Conservation (phyloP, 768 basidiomycete species). For the Kwoniella dejecticola region DNA sequence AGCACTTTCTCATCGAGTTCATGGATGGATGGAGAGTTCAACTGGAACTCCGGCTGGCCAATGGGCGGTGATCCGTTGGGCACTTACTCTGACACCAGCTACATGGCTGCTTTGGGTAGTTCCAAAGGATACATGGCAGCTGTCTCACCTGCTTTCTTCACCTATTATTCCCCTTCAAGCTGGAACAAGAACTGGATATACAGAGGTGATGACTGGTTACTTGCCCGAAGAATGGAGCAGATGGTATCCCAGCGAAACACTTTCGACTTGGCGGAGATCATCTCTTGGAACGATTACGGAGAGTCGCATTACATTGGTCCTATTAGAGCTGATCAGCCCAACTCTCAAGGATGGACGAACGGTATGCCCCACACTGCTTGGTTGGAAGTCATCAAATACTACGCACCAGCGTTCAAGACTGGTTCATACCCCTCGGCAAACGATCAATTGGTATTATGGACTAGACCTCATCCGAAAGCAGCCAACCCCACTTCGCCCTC, state of each 20-base stretch:
- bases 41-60: conserved; percentile 81
- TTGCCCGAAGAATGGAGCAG: conserved; percentile 54
- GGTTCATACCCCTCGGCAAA: conserved; percentile 45
- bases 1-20: conserved; percentile 54
- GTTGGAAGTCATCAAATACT: conserved; percentile 39
- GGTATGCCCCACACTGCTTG: conserved; percentile 50
- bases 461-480: conserved; percentile 50
- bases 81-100: conserved; percentile 52
- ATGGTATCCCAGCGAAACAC: conserved; percentile 51
- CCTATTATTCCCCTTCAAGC: conserved; percentile 50
- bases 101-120: conserved; percentile 41
- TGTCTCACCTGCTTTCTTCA: conserved; percentile 55
- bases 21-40: conserved; percentile 54
- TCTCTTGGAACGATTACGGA: conserved; percentile 57
- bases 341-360: conserved; percentile 50
- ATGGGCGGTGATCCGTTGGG: conserved; percentile 56
- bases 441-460: conserved; percentile 50
- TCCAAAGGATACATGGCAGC: conserved; percentile 54
- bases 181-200: conserved; percentile 57
- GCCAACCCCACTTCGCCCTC: conserved; percentile 43
- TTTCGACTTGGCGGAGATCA: conserved; percentile 55
- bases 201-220: conserved; percentile 54
- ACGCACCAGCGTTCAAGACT: conserved; percentile 54
- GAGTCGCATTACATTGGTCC: conserved; percentile 51
- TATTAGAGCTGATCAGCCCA: conserved; percentile 48